Base-by-base conservation (phyloP, 2,329 filamentous ascomycete genomes). In the Colletotrichum sansevieriae region DNA sequence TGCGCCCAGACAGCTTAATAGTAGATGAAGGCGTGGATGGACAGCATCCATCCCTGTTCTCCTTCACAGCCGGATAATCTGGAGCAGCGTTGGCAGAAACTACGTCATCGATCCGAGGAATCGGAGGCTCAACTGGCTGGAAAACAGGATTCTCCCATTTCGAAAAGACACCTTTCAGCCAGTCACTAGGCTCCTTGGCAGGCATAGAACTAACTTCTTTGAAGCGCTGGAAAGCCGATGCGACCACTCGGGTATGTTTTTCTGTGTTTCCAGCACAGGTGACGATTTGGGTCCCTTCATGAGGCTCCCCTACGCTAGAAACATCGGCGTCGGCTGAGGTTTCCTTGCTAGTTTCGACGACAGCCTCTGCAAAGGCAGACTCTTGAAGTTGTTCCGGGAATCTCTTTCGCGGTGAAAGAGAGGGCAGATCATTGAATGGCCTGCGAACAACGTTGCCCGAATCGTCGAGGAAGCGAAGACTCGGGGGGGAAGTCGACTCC, bases 81-180 rank as follows among this genome's bases (percentile, higher is more conserved):
- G 22, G 20, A 37, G 68, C 72, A 22, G 52, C 60, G 47, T 74
- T 73, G 22, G 9, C 49, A 11, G 35, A 22, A 7, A 10, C 12
- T 22, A 33, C 18, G 59, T 76, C 75, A 1, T 78, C 73, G 0
- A 83, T 63, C 4, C 76, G 78, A 5, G 85, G 86, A 22, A 90
- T 84, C 0, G 76, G 72, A 2, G 78, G 72, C 61, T 88, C 81
- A 0, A 78, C 76, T 3, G 76, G 74, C n/a, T 84, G 79, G 76
- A 97, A 97, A 0, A 93, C 82, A 0, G 93, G 93, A 68, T 95
- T 97, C 9, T 91, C 79, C 93, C 93, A 97, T 9, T 82, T 83
- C 41, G 83, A 77, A 1, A 94, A 78, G 7, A 95, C 73, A 7
- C 84, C 80, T 9, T 84, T 81, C 3, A 94, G 79, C 91, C 91